Evolutionary conservation across 2,329 filamentous ascomycete species (phyloP).

Genomic region (Aspergillus vadensis): DNA sequence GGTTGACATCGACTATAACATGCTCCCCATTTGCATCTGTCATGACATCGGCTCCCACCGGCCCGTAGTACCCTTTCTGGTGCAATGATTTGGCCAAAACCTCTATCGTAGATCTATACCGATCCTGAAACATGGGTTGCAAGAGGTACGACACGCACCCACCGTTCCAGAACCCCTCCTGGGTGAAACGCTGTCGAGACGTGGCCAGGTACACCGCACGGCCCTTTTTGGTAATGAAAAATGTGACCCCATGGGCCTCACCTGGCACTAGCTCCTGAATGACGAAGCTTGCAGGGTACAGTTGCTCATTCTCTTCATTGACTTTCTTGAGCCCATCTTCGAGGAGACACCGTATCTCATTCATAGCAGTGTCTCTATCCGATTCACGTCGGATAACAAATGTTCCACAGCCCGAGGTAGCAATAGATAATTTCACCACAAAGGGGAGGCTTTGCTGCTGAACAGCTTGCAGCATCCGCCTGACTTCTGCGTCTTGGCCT

Average conservation of each 20-base stretch:
- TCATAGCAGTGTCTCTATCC: neutral
- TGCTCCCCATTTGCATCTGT: neutral
- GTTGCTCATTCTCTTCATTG: neutral
- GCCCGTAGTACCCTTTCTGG: conserved; percentile 9
- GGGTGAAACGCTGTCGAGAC: neutral
- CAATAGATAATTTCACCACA: conserved; percentile 8
- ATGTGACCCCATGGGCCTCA: neutral
- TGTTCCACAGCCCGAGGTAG: conserved; percentile 3
- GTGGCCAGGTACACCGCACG: neutral
- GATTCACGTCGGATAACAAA: neutral
- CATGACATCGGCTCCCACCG: conserved; percentile 10
- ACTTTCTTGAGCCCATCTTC: neutral
- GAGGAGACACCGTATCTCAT: neutral
- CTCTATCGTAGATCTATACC: neutral
- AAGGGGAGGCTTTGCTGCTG: neutral
- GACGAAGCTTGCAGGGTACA: conserved; percentile 2
- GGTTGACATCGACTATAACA: conserved; percentile 9
- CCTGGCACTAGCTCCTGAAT: conserved; percentile 9
- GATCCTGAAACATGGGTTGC: neutral
- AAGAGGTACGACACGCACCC: neutral
- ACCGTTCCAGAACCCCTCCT: neutral
- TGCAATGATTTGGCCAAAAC: neutral
- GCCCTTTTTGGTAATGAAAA: conserved; percentile 5
- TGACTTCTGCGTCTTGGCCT: neutral
- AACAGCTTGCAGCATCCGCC: neutral